These are phyloP conservation scores for Polygonum maritimum DNA, from an alignment of 148 eudicot species.

Conservation along the genomic window DNA sequence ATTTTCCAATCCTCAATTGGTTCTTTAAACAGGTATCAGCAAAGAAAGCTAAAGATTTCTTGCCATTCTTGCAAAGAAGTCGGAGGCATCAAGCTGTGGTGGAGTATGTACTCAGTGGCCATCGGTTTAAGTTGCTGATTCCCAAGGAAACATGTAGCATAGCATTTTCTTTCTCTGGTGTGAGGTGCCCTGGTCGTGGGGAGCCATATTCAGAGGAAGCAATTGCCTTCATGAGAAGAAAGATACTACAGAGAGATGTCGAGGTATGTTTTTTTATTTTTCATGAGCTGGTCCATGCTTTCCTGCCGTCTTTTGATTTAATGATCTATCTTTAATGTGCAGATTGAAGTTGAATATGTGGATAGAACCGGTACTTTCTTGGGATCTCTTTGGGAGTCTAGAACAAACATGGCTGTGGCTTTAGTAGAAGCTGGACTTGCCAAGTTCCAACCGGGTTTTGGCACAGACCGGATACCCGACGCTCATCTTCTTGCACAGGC, in stretches of 20 bases:
- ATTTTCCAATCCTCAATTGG: background rate
- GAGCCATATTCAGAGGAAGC: slow-evolving; percentile 89
- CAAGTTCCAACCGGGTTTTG: slow-evolving; percentile 61
- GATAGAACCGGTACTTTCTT: slow-evolving; percentile 95
- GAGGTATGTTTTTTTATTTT: slow-evolving; percentile 44
- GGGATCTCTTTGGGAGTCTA: slow-evolving; percentile 87
- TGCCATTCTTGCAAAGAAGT: slow-evolving; percentile 71
- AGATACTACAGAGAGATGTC: slow-evolving; percentile 93
- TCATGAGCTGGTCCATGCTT: background rate
- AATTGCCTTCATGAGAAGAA: slow-evolving; percentile 86
- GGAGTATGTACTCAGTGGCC: slow-evolving; percentile 93
- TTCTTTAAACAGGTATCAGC: slow-evolving; percentile 43
- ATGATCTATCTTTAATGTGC: slow-evolving; percentile 1
- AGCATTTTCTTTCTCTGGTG: slow-evolving; percentile 83
- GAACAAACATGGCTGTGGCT: slow-evolving; percentile 49
- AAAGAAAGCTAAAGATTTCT: slow-evolving; percentile 79
- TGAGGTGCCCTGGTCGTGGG: slow-evolving; percentile 88
- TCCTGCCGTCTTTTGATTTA: background rate
- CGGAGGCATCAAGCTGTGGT: slow-evolving; percentile 75
- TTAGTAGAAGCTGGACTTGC: slow-evolving; percentile 92
- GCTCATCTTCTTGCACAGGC: slow-evolving; percentile 75
- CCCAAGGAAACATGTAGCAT: slow-evolving; percentile 90
- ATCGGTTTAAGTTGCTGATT: slow-evolving; percentile 65
- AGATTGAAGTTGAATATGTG: slow-evolving; percentile 91
- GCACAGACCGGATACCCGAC: slow-evolving; percentile 69